Evolutionary conservation across 2,329 filamentous ascomycete genomes (phyloP).

Genomic region (Phaeosphaeriaceae sp.): DNA sequence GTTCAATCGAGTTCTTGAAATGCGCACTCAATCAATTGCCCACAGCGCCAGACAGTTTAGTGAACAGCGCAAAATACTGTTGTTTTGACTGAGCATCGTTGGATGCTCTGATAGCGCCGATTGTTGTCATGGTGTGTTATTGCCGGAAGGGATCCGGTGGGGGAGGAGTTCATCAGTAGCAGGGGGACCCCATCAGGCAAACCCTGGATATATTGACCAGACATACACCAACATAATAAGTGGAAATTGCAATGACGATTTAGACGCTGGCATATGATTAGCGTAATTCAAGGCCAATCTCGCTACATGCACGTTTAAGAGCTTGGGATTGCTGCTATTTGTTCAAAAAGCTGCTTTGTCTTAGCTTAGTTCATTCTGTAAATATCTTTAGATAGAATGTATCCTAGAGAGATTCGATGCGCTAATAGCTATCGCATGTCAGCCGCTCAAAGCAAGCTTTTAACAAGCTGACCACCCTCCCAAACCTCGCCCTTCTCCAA

Average conservation of each 20-base stretch:
- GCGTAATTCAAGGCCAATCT: no score
- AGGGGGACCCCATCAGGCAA: slow-evolving; percentile 12
- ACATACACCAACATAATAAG: slow-evolving; percentile 7
- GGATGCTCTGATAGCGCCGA: slow-evolving; percentile 10
- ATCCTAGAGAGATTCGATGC: neutral
- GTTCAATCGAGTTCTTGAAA: slow-evolving; percentile 7
- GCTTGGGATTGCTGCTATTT: neutral
- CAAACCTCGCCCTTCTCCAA: slow-evolving; percentile 79
- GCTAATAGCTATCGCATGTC: neutral
- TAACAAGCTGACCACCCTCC: slow-evolving; percentile 67
- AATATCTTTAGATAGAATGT: neutral
- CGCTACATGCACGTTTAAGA: no score
- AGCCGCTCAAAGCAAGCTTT: slow-evolving; percentile 44
- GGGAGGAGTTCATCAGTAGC: slow-evolving; percentile 13
- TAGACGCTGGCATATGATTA: neutral
- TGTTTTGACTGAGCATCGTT: slow-evolving; percentile 19
- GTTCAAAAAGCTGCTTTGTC: neutral
- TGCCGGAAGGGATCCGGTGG: slow-evolving; percentile 20
- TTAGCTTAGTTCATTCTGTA: neutral
- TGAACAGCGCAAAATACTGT: slow-evolving; percentile 18
- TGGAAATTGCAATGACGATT: no score
- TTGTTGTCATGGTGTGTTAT: slow-evolving; percentile 29
- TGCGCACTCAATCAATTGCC: slow-evolving; percentile 23
- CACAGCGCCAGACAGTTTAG: slow-evolving; percentile 12
- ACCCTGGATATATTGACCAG: slow-evolving; percentile 1